These are phyloP conservation scores for Ceratobasidium sp. DNA, from an alignment of 1,284 basidiomycete species.

Conservation along the genomic window DNA sequence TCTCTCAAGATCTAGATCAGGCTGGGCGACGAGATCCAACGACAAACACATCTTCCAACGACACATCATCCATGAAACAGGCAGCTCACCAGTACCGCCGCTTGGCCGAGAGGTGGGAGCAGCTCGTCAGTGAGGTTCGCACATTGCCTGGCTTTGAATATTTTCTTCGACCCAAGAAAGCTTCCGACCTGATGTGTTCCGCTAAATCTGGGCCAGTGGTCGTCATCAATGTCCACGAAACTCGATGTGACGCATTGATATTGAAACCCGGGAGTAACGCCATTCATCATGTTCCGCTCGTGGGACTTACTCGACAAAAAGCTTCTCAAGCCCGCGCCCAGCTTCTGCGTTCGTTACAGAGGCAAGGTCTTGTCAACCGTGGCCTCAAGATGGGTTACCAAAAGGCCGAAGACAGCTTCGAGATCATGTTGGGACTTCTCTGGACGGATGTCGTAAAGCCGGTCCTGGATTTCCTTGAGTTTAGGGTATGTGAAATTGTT, in stretches of 20 bases:
- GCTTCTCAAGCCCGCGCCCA: background rate
- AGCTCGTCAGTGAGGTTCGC: background rate
- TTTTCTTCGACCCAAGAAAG: background rate
- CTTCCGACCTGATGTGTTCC: background rate
- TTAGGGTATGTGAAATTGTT: background rate
- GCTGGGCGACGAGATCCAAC: background rate
- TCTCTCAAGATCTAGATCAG: slow-evolving; percentile 8
- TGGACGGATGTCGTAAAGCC: slow-evolving; percentile 2
- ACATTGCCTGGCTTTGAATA: background rate
- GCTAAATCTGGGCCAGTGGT: background rate
- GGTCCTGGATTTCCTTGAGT: background rate
- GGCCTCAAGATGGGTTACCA: background rate
- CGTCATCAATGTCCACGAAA: background rate
- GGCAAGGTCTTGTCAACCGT: background rate
- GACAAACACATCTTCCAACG: no score
- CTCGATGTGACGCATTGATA: background rate
- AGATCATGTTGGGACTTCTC: background rate
- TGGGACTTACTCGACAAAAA: background rate
- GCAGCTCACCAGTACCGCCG: background rate
- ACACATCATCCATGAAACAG: background rate
- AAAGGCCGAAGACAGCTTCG: background rate
- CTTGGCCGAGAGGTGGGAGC: slow-evolving; percentile 10
- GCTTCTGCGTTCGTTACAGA: background rate
- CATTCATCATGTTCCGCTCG: background rate
- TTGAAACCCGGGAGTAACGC: background rate